Evolutionary conservation across 108 stramenopile species (phyloP).

Genomic region (Phaeodactylum tricornutum): DNA sequence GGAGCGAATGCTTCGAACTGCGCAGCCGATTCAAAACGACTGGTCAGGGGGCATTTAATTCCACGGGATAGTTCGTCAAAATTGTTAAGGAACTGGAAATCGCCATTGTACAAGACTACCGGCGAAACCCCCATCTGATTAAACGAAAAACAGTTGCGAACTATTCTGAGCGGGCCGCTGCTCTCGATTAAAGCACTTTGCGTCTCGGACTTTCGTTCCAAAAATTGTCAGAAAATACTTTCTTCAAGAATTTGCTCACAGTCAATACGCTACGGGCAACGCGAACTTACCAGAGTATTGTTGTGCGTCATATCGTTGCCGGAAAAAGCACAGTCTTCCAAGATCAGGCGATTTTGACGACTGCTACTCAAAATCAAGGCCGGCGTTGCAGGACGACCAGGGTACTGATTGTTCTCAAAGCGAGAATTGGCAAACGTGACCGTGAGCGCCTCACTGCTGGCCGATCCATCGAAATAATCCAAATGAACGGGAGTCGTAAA

Average conservation of each 20-base stretch:
- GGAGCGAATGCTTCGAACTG: constrained; percentile 24
- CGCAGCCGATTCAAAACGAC: constrained; percentile 18
- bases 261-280: too few relatives aligned
- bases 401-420: constrained; percentile 20
- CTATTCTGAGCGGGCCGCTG: constrained; percentile 19
- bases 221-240: too few relatives aligned
- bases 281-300: constrained; percentile 20
- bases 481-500: constrained; percentile 23
- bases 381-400: constrained; percentile 16
- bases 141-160: constrained; percentile 19
- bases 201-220: too few relatives aligned
- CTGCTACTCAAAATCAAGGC: constrained; percentile 27
- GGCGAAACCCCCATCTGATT: constrained; percentile 28
- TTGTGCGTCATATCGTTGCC: constrained; percentile 25
- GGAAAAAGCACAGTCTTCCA: constrained; percentile 10
- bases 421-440: constrained; percentile 19
- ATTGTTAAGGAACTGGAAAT: constrained; percentile 10
- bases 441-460: constrained; percentile 5
- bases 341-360: constrained; percentile 16
- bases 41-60: constrained; percentile 14
- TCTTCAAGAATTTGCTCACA: too few relatives aligned
- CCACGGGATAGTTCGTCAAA: constrained; percentile 14
- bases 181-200: constrained; percentile 30
- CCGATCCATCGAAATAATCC: constrained; percentile 24
- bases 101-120: constrained; percentile 17